Conservation (phyloP, 768 basidiomycete species). For the Hysterangium stoloniferum region DNA sequence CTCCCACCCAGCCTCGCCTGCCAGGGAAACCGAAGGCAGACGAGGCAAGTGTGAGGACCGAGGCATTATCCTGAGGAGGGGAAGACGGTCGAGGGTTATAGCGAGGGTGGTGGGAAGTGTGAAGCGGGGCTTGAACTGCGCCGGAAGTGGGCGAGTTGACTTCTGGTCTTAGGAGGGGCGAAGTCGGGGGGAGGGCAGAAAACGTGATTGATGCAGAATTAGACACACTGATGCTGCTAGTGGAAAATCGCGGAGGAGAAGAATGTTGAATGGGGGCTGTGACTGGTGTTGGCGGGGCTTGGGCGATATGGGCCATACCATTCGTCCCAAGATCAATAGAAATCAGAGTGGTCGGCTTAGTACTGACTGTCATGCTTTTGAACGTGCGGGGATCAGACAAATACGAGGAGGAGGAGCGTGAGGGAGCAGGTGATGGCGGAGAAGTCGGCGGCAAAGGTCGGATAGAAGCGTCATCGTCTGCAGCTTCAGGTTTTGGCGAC, state of each 20-base stretch:
- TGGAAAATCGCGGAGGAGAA: slow-evolving; percentile 9
- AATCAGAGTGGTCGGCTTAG: slow-evolving; percentile 92
- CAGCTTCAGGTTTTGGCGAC: slow-evolving; percentile 75
- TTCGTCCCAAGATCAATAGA: slow-evolving; percentile 72
- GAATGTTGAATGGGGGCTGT: slow-evolving; percentile 18
- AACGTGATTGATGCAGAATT: slow-evolving; percentile 63
- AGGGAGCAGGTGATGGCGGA: slow-evolving; percentile 81
- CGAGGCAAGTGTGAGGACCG: slow-evolving; percentile 85
- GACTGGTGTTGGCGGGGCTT: slow-evolving; percentile 60
- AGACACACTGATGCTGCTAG: slow-evolving; percentile 27
- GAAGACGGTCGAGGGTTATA: slow-evolving; percentile 93
- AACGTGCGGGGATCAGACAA: slow-evolving; percentile 77
- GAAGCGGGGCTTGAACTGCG: slow-evolving; percentile 73
- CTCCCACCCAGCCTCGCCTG: slow-evolving; percentile 41
- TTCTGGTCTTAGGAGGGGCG: slow-evolving; percentile 30
- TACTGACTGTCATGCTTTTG: slow-evolving; percentile 76
- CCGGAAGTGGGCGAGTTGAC: slow-evolving; percentile 22
- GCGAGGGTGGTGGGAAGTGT: slow-evolving; percentile 88
- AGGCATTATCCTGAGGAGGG: slow-evolving; percentile 87
- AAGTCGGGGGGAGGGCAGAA: slow-evolving; percentile 54
- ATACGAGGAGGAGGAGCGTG: slow-evolving; percentile 76
- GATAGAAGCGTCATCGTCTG: slow-evolving; percentile 91
- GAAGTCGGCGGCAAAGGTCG: slow-evolving; percentile 84
- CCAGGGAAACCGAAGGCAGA: slow-evolving; percentile 79
- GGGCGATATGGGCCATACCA: slow-evolving; percentile 88